Conservation (phyloP, 495 filamentous ascomycete genomes). For the Aspergillus mulundensis region DNA sequence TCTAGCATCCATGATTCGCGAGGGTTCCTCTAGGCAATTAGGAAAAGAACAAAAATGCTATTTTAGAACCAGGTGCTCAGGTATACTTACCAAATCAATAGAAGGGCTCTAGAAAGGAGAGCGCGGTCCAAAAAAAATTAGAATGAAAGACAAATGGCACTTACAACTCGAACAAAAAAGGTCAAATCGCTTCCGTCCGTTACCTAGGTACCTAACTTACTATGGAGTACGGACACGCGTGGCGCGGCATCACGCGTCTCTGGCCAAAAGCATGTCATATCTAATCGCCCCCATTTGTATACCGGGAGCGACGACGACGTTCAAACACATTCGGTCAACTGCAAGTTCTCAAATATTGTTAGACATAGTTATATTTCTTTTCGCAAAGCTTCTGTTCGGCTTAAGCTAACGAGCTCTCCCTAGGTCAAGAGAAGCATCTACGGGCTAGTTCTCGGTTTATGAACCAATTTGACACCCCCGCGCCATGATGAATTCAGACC, state of each 20-base stretch:
- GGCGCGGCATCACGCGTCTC: conserved; percentile 14
- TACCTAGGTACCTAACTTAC: too few species aligned
- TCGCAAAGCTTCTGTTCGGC: not conserved
- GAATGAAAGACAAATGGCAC: not conserved
- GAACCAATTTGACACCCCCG: not conserved
- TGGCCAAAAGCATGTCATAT: not conserved
- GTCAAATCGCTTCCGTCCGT: not conserved
- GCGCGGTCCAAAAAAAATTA: not conserved
- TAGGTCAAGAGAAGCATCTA: not conserved
- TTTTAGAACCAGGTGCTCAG: not conserved
- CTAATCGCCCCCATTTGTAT: too few species aligned
- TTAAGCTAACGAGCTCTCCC: not conserved
- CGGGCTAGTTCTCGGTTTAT: not conserved
- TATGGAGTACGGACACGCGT: conserved; percentile 8
- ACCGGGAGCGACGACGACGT: too few species aligned
- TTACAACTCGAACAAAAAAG: not conserved
- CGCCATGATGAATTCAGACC: conserved; percentile 39
- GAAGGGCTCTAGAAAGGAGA: too few species aligned
- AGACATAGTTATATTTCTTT: not conserved
- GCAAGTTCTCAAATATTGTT: too few species aligned
- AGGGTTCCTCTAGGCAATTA: not conserved
- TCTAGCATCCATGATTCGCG: conserved; percentile 22
- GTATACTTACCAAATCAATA: too few species aligned
- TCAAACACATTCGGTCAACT: too few species aligned
- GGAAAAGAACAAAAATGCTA: not conserved